Evolutionary conservation across 2,329 filamentous ascomycete genomes (phyloP).

Genomic region (Pseudopyricularia cyperi): DNA sequence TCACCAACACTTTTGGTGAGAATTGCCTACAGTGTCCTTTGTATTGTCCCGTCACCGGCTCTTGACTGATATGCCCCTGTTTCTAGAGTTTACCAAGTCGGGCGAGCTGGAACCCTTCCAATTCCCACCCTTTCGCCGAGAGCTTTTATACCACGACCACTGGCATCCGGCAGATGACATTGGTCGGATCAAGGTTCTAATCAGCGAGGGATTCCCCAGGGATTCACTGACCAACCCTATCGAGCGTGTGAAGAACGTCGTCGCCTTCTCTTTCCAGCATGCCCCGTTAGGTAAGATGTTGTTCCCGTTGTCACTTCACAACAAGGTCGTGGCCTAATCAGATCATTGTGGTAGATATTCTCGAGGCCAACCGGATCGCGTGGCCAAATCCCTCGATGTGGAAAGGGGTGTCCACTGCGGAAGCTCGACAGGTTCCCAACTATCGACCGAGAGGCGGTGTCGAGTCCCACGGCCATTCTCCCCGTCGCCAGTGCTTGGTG

Average conservation of each 20-base stretch:
- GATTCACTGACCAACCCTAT: slow-evolving; percentile 39
- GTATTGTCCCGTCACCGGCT: too few species aligned
- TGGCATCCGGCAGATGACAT: slow-evolving; percentile 61
- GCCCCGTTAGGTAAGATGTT: slow-evolving; percentile 54
- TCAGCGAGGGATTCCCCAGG: slow-evolving; percentile 59
- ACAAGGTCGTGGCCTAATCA: slow-evolving; percentile 7
- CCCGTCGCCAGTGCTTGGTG: slow-evolving; percentile 23
- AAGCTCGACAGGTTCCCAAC: slow-evolving; percentile 25
- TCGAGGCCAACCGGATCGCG: slow-evolving; percentile 61
- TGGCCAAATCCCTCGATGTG: slow-evolving; percentile 69
- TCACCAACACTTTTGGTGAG: slow-evolving; percentile 31
- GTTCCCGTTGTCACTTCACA: not conserved
- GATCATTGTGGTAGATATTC: slow-evolving; percentile 38
- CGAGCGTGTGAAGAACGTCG: slow-evolving; percentile 57
- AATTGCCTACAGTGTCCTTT: not conserved
- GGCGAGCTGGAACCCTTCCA: slow-evolving; percentile 48
- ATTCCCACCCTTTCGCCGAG: slow-evolving; percentile 61
- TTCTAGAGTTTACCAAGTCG: slow-evolving; percentile 36
- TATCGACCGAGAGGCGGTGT: slow-evolving; percentile 29
- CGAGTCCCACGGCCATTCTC: slow-evolving; percentile 52
- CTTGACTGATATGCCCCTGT: not conserved
- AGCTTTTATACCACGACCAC: slow-evolving; percentile 53
- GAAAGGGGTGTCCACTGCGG: slow-evolving; percentile 32
- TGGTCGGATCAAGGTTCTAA: slow-evolving; percentile 63
- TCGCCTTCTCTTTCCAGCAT: slow-evolving; percentile 76